Percentiles rank a stretch among this genome's conserved stretches.
phyloP scores from a whole-genome alignment of 257 asterid species.

The Rubia yunnanensis region DNA sequence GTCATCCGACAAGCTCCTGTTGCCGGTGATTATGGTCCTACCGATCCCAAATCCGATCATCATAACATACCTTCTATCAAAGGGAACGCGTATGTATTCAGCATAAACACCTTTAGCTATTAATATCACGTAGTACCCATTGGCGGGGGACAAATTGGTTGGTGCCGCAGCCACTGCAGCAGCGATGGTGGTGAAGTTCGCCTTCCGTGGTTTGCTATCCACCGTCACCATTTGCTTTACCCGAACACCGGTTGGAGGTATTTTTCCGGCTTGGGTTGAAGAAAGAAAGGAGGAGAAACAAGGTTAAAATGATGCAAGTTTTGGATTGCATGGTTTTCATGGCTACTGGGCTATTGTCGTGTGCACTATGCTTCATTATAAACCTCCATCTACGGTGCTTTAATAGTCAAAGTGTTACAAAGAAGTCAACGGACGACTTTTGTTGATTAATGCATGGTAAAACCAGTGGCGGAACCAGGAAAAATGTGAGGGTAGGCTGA shows the following conservation, averaged over 20 bases:
- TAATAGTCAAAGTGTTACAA: too few species aligned
- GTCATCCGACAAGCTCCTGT: conserved; percentile 48
- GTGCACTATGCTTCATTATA: background rate
- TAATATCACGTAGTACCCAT: conserved; percentile 52
- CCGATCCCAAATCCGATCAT: conserved; percentile 67
- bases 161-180: conserved; percentile 60
- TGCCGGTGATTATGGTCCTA: conserved; percentile 51
- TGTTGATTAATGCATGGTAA: too few species aligned
- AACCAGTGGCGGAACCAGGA: too few species aligned
- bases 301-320: background rate
- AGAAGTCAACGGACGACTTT: too few species aligned
- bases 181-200: conserved; percentile 38
- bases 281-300: background rate
- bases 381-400: background rate
- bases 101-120: conserved; percentile 48
- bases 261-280: background rate
- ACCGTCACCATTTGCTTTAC: conserved; percentile 46
- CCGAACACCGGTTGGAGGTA: too few species aligned
- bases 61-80: conserved; percentile 43
- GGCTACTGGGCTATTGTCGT: background rate
- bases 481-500: too few species aligned
- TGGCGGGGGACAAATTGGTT: conserved; percentile 20
- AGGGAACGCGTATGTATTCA: conserved; percentile 43
- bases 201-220: conserved; percentile 34
- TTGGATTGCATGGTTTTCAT: background rate